Evolutionary conservation across 768 basidiomycete genomes (phyloP), one percentile per base, ranked within the genome.

Genomic region (Candolleomyces aberdarensis): DNA sequence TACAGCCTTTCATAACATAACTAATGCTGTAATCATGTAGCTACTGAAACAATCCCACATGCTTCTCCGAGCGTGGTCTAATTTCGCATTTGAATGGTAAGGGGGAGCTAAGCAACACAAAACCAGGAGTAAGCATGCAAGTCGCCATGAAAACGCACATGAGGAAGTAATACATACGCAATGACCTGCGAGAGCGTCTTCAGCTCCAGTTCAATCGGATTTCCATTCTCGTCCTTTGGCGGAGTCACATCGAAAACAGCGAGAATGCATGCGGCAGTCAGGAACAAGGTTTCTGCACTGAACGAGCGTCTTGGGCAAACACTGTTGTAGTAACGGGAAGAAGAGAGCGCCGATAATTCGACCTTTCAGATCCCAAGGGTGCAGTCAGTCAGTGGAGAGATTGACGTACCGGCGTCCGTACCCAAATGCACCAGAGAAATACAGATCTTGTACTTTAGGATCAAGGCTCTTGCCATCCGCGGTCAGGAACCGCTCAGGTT

Each of bases 401-500:
- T 15, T 15, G 44, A 63, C 62, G 40, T 50, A 48, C 31, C 63
- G 55, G 15, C 65, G 56, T 36, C 65, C 65, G n/a, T 62, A 66
- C 2, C 65, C 65, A 36, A 66, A 66, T 7, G 65, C 65, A 48
- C 62, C 54, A 36, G 58, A 58, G n/a, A 60, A 6, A 13, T 19
- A 8, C n/a, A 36, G 54, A 39, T 56, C 54, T 7, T 17, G 54
- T 3, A 56, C 54, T 19, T n/a, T n/a, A 19, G 54, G 54, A 8
- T 56, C 54, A 22, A 56, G 14, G 17, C 41, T 10, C 36, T 36
- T 36, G 3, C 36, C 54, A n/a, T 56, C 57, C 1, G 57, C 47
- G 6, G 62, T 56, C 15, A 56, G 19, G 20, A 41, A 56, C 3
- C 54, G 36, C 4, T 41, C 54, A 19, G 54, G 54, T 14, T 41